Base-by-base conservation (phyloP, 805 yeast species). In the Saccharomycopsis synnaedendra region DNA sequence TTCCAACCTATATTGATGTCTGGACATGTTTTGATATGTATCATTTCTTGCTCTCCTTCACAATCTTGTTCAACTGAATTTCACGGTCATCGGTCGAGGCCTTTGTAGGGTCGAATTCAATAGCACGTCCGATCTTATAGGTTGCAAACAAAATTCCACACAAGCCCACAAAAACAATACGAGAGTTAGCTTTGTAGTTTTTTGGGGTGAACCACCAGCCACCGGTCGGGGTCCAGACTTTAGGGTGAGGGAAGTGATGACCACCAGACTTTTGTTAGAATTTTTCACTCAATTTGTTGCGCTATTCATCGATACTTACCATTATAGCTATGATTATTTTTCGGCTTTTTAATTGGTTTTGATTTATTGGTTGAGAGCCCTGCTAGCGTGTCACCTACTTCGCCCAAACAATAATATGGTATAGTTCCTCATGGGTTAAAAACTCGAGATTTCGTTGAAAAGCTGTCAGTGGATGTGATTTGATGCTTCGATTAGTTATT, bases 201-300 rank as follows among this genome's bases (percentile, higher is more conserved):
- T 49, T 49, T 39, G 55, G 55, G 19, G 54, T 50, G 37, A 47
- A 47, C 53, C 53, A 52, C 55, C 55, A 52, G 32, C 55, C 55
- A 47, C 55, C 55, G 27, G 52, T 27, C 40, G 55, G 55, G 31
- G 55, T 32, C 55, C 55, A 52, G 42, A 52, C 48, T 29, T n/a
- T 40, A 39, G 27, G 29, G 28, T 11, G 35, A 10, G n/a, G 30
- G 40, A 35, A 30, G 48, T 48, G 28, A 43, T 42, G 8, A 11
- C 11, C n/a, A 5, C 28, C 27, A 43, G 11, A 33, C 8, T 42
- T 36, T 37, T 11, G 6, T 10, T 10, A 5, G 27, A 29, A n/a
- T 11, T 39, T 8, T 11, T 29, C 9, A 7, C 11, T 39, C 29
- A 9, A 9, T 39, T 32, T 37, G 3, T 8, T 8, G 43, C 11